Percentiles rank a stretch among this genome's conserved stretches.
Conservation (phyloP, 2,329 filamentous ascomycete species). For the Thelonectria blattea region DNA sequence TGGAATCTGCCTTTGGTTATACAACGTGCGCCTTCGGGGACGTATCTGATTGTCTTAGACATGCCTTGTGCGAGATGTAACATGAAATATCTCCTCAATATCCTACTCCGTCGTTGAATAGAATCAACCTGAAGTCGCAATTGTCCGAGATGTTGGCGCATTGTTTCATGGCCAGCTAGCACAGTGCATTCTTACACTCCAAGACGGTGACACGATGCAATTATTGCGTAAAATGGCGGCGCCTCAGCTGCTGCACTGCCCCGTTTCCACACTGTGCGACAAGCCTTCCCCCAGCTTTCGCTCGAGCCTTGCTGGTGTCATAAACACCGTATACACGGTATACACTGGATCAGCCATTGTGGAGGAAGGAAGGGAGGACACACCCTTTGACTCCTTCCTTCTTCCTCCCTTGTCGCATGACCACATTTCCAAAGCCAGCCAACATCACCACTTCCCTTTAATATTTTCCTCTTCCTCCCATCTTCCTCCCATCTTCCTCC, state of each 20-base stretch:
- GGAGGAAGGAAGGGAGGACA: slow-evolving; percentile 3
- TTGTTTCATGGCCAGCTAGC: not conserved
- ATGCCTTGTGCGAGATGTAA: not conserved
- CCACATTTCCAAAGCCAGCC: slow-evolving; percentile 4
- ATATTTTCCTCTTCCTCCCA: not conserved
- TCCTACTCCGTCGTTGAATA: not conserved
- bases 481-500: not conserved
- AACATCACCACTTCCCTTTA: not conserved
- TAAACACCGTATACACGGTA: slow-evolving; percentile 21
- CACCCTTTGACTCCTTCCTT: not conserved
- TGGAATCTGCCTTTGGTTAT: not conserved
- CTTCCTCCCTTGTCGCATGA: slow-evolving; percentile 15
- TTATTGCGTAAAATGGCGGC: not conserved
- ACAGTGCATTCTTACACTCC: not conserved
- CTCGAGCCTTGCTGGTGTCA: not conserved
- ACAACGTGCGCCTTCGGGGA: too few relatives aligned
- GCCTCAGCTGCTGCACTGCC: slow-evolving; percentile 3
- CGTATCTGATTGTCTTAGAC: too few relatives aligned
- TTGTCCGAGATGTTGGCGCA: not conserved
- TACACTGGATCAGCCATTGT: slow-evolving; percentile 9
- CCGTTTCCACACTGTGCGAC: slow-evolving; percentile 11
- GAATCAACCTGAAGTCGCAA: not conserved
- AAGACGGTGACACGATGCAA: not conserved
- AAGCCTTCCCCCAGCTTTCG: not conserved
- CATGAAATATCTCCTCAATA: not conserved